Percentiles rank a stretch among this genome's conserved stretches.
These are phyloP conservation scores for Tephrocybe rancida DNA, from an alignment of 768 basidiomycete genomes.

Conservation along the genomic window DNA sequence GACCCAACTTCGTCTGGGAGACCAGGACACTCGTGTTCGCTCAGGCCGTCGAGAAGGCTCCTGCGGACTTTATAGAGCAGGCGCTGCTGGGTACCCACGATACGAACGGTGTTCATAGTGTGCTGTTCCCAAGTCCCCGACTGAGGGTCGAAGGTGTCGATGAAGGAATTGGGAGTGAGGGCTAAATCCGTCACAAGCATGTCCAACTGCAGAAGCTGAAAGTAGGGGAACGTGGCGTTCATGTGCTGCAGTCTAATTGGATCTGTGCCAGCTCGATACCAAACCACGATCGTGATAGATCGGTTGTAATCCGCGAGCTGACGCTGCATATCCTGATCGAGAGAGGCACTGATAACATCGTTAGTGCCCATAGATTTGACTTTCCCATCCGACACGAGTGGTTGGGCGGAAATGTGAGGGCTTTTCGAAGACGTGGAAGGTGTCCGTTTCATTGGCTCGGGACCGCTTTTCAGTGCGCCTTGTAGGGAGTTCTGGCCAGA, in stretches of 20 bases:
- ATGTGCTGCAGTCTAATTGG: slow-evolving; percentile 61
- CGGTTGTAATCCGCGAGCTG: slow-evolving; percentile 48
- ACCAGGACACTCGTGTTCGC: slow-evolving; percentile 58
- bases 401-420: background rate
- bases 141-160: slow-evolving; percentile 59
- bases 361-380: background rate
- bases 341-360: background rate
- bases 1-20: slow-evolving; percentile 57
- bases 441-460: slow-evolving; percentile 10
- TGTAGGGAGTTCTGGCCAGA: slow-evolving; percentile 16
- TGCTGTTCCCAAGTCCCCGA: slow-evolving; percentile 73
- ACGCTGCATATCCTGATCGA: slow-evolving; percentile 37
- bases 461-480: slow-evolving; percentile 9
- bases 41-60: slow-evolving; percentile 57
- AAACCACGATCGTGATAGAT: slow-evolving; percentile 66
- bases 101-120: slow-evolving; percentile 56
- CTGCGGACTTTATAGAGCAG: slow-evolving; percentile 63
- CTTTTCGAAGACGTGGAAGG: slow-evolving; percentile 8
- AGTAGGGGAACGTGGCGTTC: slow-evolving; percentile 66
- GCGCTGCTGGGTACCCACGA: slow-evolving; percentile 61
- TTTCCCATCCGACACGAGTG: background rate
- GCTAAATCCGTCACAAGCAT: slow-evolving; percentile 58
- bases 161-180: slow-evolving; percentile 50
- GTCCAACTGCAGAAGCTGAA: slow-evolving; percentile 56
- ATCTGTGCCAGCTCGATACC: slow-evolving; percentile 65